Base-by-base conservation (phyloP, 1,139 yeast species). In the Dujonia santamariae region DNA sequence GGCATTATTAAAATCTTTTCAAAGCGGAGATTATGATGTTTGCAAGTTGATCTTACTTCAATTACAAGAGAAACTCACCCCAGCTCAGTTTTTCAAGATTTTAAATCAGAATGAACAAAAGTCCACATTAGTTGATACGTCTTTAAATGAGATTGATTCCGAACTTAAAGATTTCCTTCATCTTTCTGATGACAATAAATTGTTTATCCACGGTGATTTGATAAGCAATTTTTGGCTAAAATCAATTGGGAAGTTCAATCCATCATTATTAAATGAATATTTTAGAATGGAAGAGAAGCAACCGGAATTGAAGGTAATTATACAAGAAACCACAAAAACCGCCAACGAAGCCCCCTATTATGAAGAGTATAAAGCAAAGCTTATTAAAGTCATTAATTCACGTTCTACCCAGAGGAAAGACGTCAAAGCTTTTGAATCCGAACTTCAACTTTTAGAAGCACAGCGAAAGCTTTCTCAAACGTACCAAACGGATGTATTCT, bases 1-100 rank as follows among this genome's bases (percentile, higher is more conserved):
- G 26, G 96, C 96, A 0, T 54, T 90, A 22, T 58, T 72, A 28
- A 85, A 82, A 44, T 75, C 95, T 0, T 73, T 84, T 30, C 80
- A 79, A 42, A 73, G 81, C 14, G 77, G 80, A 8, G 79, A 84
- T 45, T 72, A 76, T 25, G 86, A 84, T 50, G 63, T 90, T 17
- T 67, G 85, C 4, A 60, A 75, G 26, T 73, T 79, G 34, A 78
- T 86, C 1, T 54, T 92, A 29, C 53, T 79, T 16, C 63, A 71
- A 27, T 59, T 92, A 16, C 63, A 63, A 36, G 55, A 62, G 25
- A 55, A 56, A 2, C 42, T 68, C n/a, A 50, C 72, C 0, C 42
- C 51, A 2, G 57, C 72, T 1, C 71, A 67, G 34, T 67, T 71
- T 38, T 66, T 67, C 42, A 59, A 59, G 36, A 50, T 70, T 2